Evolutionary conservation across 1,284 basidiomycete genomes (phyloP).

Genomic region (Meripilus lineatus): DNA sequence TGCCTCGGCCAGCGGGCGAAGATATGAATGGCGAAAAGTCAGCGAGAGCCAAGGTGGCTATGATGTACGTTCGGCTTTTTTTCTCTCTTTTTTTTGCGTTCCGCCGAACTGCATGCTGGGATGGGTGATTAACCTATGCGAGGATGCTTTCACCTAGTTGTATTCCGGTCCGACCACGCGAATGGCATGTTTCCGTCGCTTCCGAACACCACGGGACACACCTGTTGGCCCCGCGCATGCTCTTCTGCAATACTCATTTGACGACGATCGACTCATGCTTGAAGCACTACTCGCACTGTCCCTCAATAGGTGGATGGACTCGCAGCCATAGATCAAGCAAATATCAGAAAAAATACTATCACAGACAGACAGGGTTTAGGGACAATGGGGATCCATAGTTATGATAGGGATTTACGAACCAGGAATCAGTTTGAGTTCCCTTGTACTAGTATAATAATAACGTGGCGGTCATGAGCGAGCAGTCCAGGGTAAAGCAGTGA

Average conservation of each 20-base stretch:
- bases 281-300: slow-evolving; percentile 61
- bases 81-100: slow-evolving; percentile 3
- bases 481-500: slow-evolving; percentile 1
- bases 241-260: slow-evolving; percentile 57
- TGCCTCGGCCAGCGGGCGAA: slow-evolving; percentile 43
- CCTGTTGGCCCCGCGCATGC: slow-evolving; percentile 60
- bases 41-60: slow-evolving; percentile 43
- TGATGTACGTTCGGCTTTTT: slow-evolving; percentile 39
- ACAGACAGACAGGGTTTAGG: not conserved
- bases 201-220: slow-evolving; percentile 38
- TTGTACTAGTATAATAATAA: not conserved
- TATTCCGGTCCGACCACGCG: slow-evolving; percentile 39
- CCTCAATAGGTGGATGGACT: slow-evolving; percentile 71
- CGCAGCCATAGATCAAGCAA: slow-evolving; percentile 30
- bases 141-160: slow-evolving; percentile 32
- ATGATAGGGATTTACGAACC: not conserved
- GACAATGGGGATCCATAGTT: not conserved
- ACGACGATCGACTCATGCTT: slow-evolving; percentile 52
- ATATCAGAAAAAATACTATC: no score
- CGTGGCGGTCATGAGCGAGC: not conserved
- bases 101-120: not conserved
- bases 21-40: slow-evolving; percentile 56
- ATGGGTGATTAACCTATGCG: no score
- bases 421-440: not conserved
- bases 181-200: slow-evolving; percentile 55